Evolutionary conservation across 352 stramenopile genomes (phyloP).

Genomic region (Globisporangium nodosum): DNA sequence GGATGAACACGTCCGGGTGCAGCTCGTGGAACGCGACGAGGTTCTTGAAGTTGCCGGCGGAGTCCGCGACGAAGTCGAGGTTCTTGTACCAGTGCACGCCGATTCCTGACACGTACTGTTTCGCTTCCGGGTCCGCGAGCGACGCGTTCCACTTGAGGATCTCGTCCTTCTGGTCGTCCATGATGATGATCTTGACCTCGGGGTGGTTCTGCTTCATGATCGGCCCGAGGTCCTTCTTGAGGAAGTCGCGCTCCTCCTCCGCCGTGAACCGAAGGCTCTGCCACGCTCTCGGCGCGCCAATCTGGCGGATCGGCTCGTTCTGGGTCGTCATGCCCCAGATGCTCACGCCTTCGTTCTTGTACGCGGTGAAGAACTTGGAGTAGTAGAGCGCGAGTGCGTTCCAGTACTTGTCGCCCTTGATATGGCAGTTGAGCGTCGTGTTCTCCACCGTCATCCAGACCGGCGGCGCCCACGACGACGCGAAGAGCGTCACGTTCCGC

Average conservation of each 20-base stretch:
- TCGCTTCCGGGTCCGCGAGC: slow-evolving; percentile 37
- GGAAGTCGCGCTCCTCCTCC: slow-evolving; percentile 47
- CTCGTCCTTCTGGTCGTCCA: slow-evolving; percentile 81
- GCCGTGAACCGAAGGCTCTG: slow-evolving; percentile 43
- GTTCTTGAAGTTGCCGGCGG: slow-evolving; percentile 38
- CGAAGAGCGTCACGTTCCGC: slow-evolving; percentile 58
- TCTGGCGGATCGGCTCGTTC: slow-evolving; percentile 68
- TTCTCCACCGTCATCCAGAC: slow-evolving; percentile 85
- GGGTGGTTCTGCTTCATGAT: slow-evolving; percentile 56
- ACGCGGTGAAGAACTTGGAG: slow-evolving; percentile 80
- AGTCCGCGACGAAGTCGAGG: slow-evolving; percentile 40
- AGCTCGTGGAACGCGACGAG: slow-evolving; percentile 43
- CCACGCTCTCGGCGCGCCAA: slow-evolving; percentile 32
- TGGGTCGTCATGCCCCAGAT: slow-evolving; percentile 83
- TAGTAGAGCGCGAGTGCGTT: slow-evolving; percentile 81
- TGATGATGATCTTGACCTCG: slow-evolving; percentile 74
- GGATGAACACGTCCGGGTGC: slow-evolving; percentile 70
- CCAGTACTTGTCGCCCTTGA: slow-evolving; percentile 63
- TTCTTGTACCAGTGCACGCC: slow-evolving; percentile 87
- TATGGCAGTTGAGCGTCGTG: slow-evolving; percentile 39
- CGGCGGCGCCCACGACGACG: slow-evolving; percentile 77
- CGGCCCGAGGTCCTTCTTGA: slow-evolving; percentile 76
- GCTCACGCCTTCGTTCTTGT: slow-evolving; percentile 59
- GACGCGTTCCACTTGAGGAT: slow-evolving; percentile 35
- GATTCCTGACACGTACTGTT: slow-evolving; percentile 72